Evolutionary conservation across 257 asterid species (phyloP).

Genomic region (Solanum pinnatisectum): DNA sequence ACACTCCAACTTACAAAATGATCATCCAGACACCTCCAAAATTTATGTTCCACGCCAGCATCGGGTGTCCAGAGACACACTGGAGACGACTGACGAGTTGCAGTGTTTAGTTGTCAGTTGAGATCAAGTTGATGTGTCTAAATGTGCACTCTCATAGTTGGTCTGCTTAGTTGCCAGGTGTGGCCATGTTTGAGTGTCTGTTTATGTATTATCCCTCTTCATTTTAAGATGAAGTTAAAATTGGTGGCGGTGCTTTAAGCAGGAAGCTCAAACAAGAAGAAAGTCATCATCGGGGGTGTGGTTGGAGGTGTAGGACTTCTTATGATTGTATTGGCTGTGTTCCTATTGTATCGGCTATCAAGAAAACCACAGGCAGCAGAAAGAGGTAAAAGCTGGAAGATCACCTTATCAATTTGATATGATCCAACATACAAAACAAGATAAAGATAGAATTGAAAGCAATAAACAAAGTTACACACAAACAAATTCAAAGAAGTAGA

Average conservation of each 20-base stretch:
- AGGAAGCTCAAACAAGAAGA: conserved; percentile 60
- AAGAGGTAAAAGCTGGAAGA: conserved; percentile 25
- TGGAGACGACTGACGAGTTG: not conserved
- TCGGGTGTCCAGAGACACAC: not conserved
- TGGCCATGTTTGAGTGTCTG: not conserved
- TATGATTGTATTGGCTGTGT: conserved; percentile 30
- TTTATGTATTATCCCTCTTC: not conserved
- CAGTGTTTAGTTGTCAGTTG: not conserved
- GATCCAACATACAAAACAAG: not conserved
- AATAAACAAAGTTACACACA: not conserved
- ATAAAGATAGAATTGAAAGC: not conserved
- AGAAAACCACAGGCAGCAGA: conserved; percentile 26
- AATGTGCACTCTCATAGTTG: not conserved
- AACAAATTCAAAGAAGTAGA: not conserved
- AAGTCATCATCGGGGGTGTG: conserved; percentile 52
- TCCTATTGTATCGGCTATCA: conserved; percentile 33
- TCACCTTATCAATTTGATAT: not conserved
- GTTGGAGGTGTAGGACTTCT: conserved; percentile 59
- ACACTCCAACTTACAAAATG: not conserved
- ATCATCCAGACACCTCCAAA: not conserved
- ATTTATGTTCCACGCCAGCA: not conserved
- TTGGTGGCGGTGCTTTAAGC: not conserved
- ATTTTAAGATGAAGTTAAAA: not conserved
- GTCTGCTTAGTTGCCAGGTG: not conserved
- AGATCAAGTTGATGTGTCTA: not conserved